Evolutionary conservation across 2,329 filamentous ascomycete species (phyloP).

Genomic region (Trichoderma sp.): DNA sequence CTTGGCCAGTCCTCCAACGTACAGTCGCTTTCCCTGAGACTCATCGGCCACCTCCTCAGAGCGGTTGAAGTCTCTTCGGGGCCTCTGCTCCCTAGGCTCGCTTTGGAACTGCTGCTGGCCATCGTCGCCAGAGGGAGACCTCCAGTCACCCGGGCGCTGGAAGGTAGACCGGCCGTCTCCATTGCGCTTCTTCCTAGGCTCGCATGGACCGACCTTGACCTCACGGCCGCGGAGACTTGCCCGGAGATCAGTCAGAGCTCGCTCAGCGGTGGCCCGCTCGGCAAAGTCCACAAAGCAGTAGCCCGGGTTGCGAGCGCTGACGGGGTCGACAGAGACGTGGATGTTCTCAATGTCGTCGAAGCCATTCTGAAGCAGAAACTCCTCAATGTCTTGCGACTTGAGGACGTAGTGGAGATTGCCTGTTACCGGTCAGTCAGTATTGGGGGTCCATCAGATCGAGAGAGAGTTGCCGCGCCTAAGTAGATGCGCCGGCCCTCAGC

Average conservation of each 20-base stretch:
- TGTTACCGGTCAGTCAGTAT: conserved; percentile 23
- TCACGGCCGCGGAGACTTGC: conserved; percentile 57
- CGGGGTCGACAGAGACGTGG: conserved; percentile 68
- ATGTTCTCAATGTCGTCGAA: conserved; percentile 53
- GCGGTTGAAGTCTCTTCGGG: conserved; percentile 34
- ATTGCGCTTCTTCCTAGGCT: conserved; percentile 49
- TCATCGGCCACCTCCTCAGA: conserved; percentile 34
- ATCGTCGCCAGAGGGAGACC: conserved; percentile 25
- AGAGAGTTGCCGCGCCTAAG: conserved; percentile 43
- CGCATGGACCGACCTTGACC: conserved; percentile 65
- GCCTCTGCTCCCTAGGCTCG: conserved; percentile 29
- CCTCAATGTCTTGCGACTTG: conserved; percentile 59
- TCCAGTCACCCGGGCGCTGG: conserved; percentile 50
- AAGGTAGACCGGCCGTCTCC: conserved; percentile 31
- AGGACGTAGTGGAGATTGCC: conserved; percentile 59
- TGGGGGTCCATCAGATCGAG: not conserved
- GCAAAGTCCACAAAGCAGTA: conserved; percentile 74
- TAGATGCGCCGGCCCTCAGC: conserved; percentile 54
- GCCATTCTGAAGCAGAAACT: conserved; percentile 49
- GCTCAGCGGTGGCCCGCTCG: conserved; percentile 56
- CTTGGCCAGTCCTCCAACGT: conserved; percentile 51
- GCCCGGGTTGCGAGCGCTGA: conserved; percentile 68
- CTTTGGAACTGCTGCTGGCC: conserved; percentile 16
- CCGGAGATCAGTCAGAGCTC: conserved; percentile 54
- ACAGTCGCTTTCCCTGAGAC: conserved; percentile 45